Percentiles rank a stretch among this genome's conserved stretches.
Evolutionary conservation across 2,329 filamentous ascomycete species (phyloP).

Genomic region (Clonostachys chloroleuca): DNA sequence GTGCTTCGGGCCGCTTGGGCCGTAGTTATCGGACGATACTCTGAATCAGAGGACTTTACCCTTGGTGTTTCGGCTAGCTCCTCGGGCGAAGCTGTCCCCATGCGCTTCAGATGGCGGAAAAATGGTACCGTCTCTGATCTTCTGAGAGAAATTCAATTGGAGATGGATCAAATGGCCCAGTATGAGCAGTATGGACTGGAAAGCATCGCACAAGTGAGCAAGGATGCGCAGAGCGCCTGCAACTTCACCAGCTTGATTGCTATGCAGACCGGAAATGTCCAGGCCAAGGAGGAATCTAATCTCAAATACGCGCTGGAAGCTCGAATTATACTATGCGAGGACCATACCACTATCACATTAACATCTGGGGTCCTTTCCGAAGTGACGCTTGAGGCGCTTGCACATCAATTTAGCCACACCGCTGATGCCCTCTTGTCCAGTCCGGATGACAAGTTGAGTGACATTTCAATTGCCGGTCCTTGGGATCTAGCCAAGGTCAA

Average conservation of each 20-base stretch:
- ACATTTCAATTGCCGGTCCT: not conserved
- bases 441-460: not conserved
- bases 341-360: too few species aligned
- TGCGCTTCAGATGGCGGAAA: constrained; percentile 2
- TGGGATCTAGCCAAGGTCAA: constrained; percentile 6
- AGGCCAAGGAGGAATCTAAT: not conserved
- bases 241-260: constrained; percentile 1
- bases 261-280: constrained; percentile 1
- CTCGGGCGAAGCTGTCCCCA: constrained; percentile 4
- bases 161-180: constrained; percentile 7
- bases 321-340: too few species aligned
- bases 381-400: not conserved
- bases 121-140: not conserved
- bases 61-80: constrained; percentile 13
- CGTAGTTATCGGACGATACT: constrained; percentile 6
- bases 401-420: constrained; percentile 1
- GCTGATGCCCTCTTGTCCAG: not conserved
- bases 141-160: constrained; percentile 4
- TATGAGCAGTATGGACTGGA: constrained; percentile 11
- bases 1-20: not conserved
- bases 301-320: not conserved
- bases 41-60: constrained; percentile 10
- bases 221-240: constrained; percentile 1
- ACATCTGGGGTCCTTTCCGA: not conserved
- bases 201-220: constrained; percentile 4